Percentiles rank a stretch among this genome's conserved stretches.
Conservation (phyloP, 1,139 yeast genomes). For the Taiozyma sp. region DNA sequence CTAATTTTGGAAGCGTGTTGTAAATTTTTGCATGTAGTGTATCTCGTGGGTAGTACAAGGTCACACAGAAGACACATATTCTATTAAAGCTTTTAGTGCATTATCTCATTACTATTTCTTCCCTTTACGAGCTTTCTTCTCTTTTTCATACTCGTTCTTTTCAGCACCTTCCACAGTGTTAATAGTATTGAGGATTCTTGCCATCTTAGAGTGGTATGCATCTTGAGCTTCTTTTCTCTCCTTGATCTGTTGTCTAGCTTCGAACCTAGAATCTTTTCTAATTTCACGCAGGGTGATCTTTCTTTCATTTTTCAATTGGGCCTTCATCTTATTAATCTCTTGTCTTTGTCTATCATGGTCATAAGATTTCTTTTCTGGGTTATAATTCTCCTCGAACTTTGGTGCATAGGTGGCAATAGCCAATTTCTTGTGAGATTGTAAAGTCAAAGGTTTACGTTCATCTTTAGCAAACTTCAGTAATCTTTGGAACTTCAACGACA, state of each 20-base stretch:
- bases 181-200: constrained; percentile 77
- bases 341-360: constrained; percentile 79
- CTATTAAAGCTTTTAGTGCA: not conserved
- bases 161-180: constrained; percentile 94
- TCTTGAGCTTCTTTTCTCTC: constrained; percentile 73
- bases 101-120: constrained; percentile 26
- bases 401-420: constrained; percentile 88
- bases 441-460: constrained; percentile 67
- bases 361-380: constrained; percentile 90
- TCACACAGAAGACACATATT: not conserved
- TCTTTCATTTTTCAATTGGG: constrained; percentile 86
- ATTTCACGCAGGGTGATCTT: constrained; percentile 86
- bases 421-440: constrained; percentile 83
- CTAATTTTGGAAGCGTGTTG: too few relatives aligned
- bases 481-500: constrained; percentile 42
- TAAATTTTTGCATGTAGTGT: too few relatives aligned
- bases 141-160: constrained; percentile 86
- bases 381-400: constrained; percentile 91
- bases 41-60: not conserved
- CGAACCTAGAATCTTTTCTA: constrained; percentile 83
- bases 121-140: constrained; percentile 61
- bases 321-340: constrained; percentile 77
- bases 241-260: constrained; percentile 78
- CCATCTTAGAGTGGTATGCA: constrained; percentile 87
- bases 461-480: constrained; percentile 43